Base-by-base conservation (phyloP, 2,329 filamentous ascomycete genomes). In the Epichloe hybrida region DNA sequence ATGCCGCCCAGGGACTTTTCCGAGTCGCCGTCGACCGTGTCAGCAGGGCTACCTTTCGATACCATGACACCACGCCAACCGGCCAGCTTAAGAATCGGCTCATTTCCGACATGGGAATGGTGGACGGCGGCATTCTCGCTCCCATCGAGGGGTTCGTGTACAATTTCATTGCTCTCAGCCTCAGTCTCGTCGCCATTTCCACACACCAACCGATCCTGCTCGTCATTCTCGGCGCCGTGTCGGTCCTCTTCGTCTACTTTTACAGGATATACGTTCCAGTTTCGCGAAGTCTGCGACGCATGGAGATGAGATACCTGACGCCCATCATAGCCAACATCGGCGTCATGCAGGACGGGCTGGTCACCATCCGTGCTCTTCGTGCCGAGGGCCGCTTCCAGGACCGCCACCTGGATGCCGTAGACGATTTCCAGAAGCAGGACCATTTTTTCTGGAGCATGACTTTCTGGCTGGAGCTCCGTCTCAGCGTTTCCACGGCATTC, bases 381-480 rank as follows among this genome's bases (percentile, higher is more conserved):
- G 88, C 84, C 1, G 84, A 95, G 58, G 70, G 76, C 4, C 81
- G 85, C 49, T 95, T 95, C 61, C 88, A 94, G 61, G 77, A 82
- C 54, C 78, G 83, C 48, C 87, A 94, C 49, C 83, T 96, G 36
- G 71, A 76, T 2, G 88, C 89, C 0, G 88, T 89, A 0, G 89
- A 95, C 61, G 81, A 82, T 17, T 95, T 95, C 62, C 90, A 95
- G 64, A 88, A 88, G 62, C 93, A 95, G 77, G 90, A 96, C 60
- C 90, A 96, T 64, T 95, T 95, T 68, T 95, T 94, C 69, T 95
- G 89, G 85, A 86, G 83, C 52, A 74, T 94, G 42, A 88, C 94
- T 57, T 80, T 81, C 7, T 95, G 89, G 89, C 73, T 95, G 2
- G 82, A 83, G 63, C 88, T 85, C 60, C 81, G 89, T 12, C 91